Evolutionary conservation across 2,329 filamentous ascomycete species (phyloP).

Genomic region (Canariomyces notabilis): DNA sequence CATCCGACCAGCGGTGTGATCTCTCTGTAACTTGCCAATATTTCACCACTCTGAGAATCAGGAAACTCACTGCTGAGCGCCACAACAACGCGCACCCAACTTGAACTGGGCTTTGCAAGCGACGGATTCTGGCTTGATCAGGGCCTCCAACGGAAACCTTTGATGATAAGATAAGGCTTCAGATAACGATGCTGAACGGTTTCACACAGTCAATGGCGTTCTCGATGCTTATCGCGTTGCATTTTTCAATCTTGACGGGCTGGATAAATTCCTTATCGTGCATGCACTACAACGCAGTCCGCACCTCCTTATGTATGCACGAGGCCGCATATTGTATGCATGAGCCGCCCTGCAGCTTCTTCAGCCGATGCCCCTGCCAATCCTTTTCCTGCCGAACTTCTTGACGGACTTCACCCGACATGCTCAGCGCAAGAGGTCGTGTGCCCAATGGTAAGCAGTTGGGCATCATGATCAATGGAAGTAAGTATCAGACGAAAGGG

Average conservation of each 20-base stretch:
- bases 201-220: background rate
- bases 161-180: conserved; percentile 1
- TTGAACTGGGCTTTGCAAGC: too few relatives aligned
- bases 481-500: background rate
- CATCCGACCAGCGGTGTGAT: background rate
- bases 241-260: background rate
- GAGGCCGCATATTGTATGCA: conserved; percentile 5
- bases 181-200: background rate
- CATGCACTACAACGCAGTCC: too few relatives aligned
- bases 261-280: background rate
- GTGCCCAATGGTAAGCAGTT: too few relatives aligned
- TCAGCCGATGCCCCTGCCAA: background rate
- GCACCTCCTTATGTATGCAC: background rate
- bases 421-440: too few relatives aligned
- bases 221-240: background rate
- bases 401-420: too few relatives aligned
- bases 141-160: too few relatives aligned
- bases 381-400: conserved; percentile 24
- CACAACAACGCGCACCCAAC: background rate
- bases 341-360: background rate
- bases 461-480: background rate
- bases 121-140: too few relatives aligned
- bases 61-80: background rate
- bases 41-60: too few relatives aligned
- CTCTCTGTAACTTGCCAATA: background rate